Base-by-base conservation (phyloP, 2,329 filamentous ascomycete genomes). In the Phaeoacremonium minimum region DNA sequence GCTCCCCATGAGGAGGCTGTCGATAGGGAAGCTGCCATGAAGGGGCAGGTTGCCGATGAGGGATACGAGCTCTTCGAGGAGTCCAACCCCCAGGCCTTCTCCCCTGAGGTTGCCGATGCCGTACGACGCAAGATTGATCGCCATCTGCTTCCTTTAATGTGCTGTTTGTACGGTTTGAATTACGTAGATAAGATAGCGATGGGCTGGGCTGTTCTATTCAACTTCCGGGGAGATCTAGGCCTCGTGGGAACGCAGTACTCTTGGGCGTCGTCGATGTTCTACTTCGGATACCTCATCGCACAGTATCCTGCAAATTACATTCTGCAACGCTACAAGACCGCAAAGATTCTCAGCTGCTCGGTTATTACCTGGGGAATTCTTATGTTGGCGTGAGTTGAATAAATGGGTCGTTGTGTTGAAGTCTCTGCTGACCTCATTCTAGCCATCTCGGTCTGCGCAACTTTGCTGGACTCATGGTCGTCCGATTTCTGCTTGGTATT, bases 381-480 rank as follows among this genome's bases (percentile, higher is more conserved):
- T 20, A 47, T 49, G 45, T 19, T 49, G 7, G 44, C 39, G 44
- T 46, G 29, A 41, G 41, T 37, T 18, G 28, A 42, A 43, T 11
- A 7, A 11, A 13, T 34, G 15, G 3, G 6, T 26, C 32, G 4
- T 7, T 8, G 17, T 20, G 12, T n/a, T 4, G 16, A 20, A 22
- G 14, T 11, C 7, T 26, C 20, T 28, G n/a, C 9, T n/a, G 20
- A 44, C 34, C 15, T 13, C 3, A 9, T 30, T 15, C 5, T 18
- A 46, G 42, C 7, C 46, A 48, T 33, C 42, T 46, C 18, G 42
- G 46, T 14, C 31, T 46, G 12, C 18, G 43, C 67, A 70, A 5
- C 36, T 49, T 46, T 15, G 19, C 36, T 0, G 46, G 46, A 7
- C 37, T 47, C 3, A 45, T 48, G 13, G 46, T 40, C 0, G 7